Evolutionary conservation across 2,329 filamentous ascomycete genomes (phyloP), one percentile per base, ranked within the genome.

Genomic region (Diaporthe vaccinii): DNA sequence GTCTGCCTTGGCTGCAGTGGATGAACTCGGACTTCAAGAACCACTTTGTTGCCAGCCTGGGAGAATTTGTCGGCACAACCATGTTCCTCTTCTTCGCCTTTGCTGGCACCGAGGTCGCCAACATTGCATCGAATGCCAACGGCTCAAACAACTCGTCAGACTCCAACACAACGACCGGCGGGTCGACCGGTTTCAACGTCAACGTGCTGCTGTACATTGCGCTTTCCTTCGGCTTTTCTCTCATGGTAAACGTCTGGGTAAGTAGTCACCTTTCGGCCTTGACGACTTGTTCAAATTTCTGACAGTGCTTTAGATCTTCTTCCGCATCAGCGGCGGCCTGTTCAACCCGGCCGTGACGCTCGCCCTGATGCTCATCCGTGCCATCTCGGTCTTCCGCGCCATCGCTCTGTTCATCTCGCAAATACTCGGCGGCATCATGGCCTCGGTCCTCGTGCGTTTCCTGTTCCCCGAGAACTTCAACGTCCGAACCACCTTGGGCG

Each of bases 331-430:
- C 57, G 84, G 84, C 4, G 84, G 84, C 2, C 74, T 84, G 39
- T 86, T 86, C 70, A 86, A 86, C 58, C 85, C 84, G 20, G 83
- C 81, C 31, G 65, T 88, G 20, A 91, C 91, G 0, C 81, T 93
- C 0, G 90, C 88, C 1, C 86, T 93, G 28, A 86, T 87, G n/a
- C 84, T 93, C 3, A 87, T 90, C 65, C 89, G 90, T 2, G 90
- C 88, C 6, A 84, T 93, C 58, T 85, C 85, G 20, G 85, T 87
- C 20, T 31, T 89, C 2, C 89, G 91, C 9, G 89, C 86, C 7
- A 76, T 86, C 2, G 78, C 90, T 2, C 85, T 93, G 65, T 82
- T 92, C 69, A 81, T 87, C 7, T 87, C 89, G 1, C 92, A 94
- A 79, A 79, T 93, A 14, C 79, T 91, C 2, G 92, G 84, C 5